Base-by-base conservation (phyloP, 768 basidiomycete genomes). In the Boletus subcaerulescens region DNA sequence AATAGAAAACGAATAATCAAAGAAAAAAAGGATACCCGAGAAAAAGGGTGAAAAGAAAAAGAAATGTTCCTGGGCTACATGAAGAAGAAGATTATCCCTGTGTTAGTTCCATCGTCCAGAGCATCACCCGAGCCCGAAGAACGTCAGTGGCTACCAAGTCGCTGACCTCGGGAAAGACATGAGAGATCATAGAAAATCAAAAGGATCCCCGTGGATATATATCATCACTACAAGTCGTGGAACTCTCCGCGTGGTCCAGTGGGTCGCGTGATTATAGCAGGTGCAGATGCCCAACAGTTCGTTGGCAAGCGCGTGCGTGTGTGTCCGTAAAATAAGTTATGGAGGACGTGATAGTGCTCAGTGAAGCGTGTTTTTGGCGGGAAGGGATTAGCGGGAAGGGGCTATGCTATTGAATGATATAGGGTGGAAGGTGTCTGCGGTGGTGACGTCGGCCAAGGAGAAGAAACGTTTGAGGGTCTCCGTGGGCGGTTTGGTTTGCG, bases 351-450 rank as follows among this genome's bases (percentile, higher is more conserved):
- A 53, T 35, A 26, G 45, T 33, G 56, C 53, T 59, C 60, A 17
- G 20, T 26, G 57, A 51, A 26, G 42, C 29, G 55, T 52, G 51
- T 3, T 53, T 69, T 69, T 62, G 49, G 53, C 38, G 22, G n/a
- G 38, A 43, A 51, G 15, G 41, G 41, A 68, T 61, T 65, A 66
- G 18, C 36, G 50, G 26, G 39, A n/a, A 17, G 17, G 2, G 42
- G 49, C 45, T 71, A 71, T 63, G 71, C 69, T 67, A 71, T 58
- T 17, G 71, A 69, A 41, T 71, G 69, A 50, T 70, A 71, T 54
- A 72, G 61, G 40, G 63, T 66, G 5, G 69, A 71, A 11, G 69
- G 73, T 9, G 66, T 70, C 58, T 71, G 72, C 10, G 71, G 71
- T 45, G 72, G 61, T 49, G 65, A 58, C 1, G 65, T 57, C 20